Evolutionary conservation across 2,329 filamentous ascomycete species (phyloP).

Genomic region (Penicillium sp.): DNA sequence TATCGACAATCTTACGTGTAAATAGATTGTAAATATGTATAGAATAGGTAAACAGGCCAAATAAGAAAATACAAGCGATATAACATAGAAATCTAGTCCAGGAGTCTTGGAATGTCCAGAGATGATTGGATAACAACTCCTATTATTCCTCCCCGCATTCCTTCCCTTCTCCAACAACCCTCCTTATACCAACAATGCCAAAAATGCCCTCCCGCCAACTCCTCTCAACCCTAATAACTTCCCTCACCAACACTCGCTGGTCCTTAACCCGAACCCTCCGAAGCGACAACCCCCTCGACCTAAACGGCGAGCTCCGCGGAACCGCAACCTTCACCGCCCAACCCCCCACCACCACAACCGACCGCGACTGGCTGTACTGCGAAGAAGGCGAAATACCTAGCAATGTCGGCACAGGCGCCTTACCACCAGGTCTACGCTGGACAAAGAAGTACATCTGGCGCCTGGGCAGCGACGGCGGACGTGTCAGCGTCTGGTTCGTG

Average conservation of each 20-base stretch:
- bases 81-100: background rate
- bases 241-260: slow-evolving; percentile 33
- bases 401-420: slow-evolving; percentile 20
- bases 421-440: slow-evolving; percentile 28
- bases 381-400: slow-evolving; percentile 42
- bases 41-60: background rate
- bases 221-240: slow-evolving; percentile 26
- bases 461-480: slow-evolving; percentile 19
- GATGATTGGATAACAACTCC: background rate
- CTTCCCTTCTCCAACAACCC: background rate
- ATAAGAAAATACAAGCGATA: background rate
- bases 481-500: slow-evolving; percentile 46
- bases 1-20: background rate
- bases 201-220: slow-evolving; percentile 17
- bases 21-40: background rate
- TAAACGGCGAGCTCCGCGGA: slow-evolving; percentile 41
- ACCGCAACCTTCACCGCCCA: slow-evolving; percentile 36
- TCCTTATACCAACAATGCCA: background rate
- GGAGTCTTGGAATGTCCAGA: background rate
- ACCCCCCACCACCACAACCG: slow-evolving; percentile 16
- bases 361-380: slow-evolving; percentile 38
- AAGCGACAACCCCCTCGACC: slow-evolving; percentile 40
- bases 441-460: slow-evolving; percentile 47
- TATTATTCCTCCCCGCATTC: background rate
- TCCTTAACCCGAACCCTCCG: slow-evolving; percentile 37